Conservation (phyloP, 2,329 filamentous ascomycete genomes). For the Escovopsis weberi region DNA sequence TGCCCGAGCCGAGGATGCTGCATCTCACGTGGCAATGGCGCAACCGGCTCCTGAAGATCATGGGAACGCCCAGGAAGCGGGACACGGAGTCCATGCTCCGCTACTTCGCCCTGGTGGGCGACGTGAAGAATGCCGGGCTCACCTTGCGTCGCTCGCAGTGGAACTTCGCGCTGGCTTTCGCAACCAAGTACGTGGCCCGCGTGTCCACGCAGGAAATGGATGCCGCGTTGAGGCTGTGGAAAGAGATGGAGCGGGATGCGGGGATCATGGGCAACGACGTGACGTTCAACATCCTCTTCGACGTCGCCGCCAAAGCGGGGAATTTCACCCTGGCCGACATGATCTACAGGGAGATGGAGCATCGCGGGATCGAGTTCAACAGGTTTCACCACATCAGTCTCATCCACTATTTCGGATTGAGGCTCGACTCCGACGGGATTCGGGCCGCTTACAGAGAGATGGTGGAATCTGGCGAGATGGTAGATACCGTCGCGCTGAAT, state of each 20-base stretch:
- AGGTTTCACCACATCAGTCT: constrained; percentile 70
- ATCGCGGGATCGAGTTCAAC: constrained; percentile 52
- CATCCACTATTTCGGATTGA: constrained; percentile 72
- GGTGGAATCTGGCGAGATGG: constrained; percentile 71
- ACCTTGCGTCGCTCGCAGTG: constrained; percentile 56
- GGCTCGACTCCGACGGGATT: constrained; percentile 57
- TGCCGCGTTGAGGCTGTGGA: constrained; percentile 64
- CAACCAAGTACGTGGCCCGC: constrained; percentile 52
- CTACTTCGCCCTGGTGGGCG: constrained; percentile 71
- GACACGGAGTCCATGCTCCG: constrained; percentile 54
- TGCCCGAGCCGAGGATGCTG: constrained; percentile 39
- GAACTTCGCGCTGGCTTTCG: constrained; percentile 72
- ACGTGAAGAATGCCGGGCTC: constrained; percentile 63
- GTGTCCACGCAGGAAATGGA: constrained; percentile 42
- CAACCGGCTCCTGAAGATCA: constrained; percentile 49
- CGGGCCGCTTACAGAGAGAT: constrained; percentile 67
- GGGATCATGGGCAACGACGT: constrained; percentile 52
- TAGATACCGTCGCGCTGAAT: constrained; percentile 79
- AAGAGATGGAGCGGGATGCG: constrained; percentile 69
- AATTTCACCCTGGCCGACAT: constrained; percentile 76
- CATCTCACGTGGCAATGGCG: constrained; percentile 38
- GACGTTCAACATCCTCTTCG: constrained; percentile 91
- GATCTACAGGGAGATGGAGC: constrained; percentile 67
- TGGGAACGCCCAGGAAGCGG: constrained; percentile 48
- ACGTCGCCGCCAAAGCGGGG: constrained; percentile 71